Evolutionary conservation across 2,329 filamentous ascomycete species (phyloP).

Genomic region (Dissoconium aciculare): DNA sequence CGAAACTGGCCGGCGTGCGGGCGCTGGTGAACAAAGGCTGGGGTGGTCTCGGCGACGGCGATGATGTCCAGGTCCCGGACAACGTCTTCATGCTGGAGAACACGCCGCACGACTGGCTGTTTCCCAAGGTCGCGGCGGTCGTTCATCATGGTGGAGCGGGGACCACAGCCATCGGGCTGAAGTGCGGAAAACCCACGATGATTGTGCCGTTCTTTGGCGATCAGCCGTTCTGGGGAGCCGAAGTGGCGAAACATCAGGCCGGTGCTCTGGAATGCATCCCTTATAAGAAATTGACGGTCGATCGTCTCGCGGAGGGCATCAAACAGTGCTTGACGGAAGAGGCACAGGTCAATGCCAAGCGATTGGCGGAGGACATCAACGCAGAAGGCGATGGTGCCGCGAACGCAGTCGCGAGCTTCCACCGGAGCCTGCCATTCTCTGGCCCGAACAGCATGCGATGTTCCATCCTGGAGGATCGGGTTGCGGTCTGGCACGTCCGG

Average conservation of each 20-base stretch:
- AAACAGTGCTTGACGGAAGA: conserved; percentile 49
- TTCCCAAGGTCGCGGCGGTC: conserved; percentile 49
- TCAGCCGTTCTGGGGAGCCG: conserved; percentile 63
- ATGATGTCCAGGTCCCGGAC: conserved; percentile 43
- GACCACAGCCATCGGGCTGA: conserved; percentile 59
- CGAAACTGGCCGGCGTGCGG: conserved; percentile 49
- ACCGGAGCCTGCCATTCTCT: conserved; percentile 41
- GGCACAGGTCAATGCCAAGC: conserved; percentile 41
- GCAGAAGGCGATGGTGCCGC: conserved; percentile 53
- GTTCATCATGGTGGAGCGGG: conserved; percentile 68
- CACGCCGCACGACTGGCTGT: conserved; percentile 64
- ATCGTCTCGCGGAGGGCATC: conserved; percentile 56
- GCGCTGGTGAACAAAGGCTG: conserved; percentile 63
- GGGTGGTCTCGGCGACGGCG: conserved; percentile 50
- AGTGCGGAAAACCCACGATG: conserved; percentile 57
- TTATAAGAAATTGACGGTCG: conserved; percentile 49
- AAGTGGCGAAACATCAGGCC: conserved; percentile 48
- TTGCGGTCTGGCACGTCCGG: conserved; percentile 53
- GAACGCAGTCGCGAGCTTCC: conserved; percentile 55
- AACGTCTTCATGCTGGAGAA: conserved; percentile 60
- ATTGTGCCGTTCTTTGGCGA: conserved; percentile 69
- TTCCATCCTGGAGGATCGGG: conserved; percentile 46
- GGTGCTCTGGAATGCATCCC: conserved; percentile 50
- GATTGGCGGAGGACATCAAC: conserved; percentile 47
- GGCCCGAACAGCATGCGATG: conserved; percentile 43